Base-by-base conservation (phyloP, 805 yeast species). In the Ogataea thermomethanolica region DNA sequence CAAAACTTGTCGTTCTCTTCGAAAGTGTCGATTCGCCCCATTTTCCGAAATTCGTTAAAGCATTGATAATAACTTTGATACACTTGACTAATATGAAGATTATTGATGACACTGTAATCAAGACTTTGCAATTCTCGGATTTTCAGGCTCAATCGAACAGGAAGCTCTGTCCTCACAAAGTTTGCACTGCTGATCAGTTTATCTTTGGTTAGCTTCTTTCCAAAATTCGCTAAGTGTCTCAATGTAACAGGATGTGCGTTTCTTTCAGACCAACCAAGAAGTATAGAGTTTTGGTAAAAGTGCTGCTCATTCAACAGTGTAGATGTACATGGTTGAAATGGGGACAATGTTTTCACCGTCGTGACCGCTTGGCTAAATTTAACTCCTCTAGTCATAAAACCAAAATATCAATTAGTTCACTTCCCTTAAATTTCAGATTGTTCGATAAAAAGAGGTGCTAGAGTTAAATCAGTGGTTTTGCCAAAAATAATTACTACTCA, bases 181-280 rank as follows among this genome's bases (percentile, higher is more conserved):
- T 84, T 87, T 13, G 96, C 98, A 46, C 93, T 81, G 29, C 81
- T 70, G 8, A 91, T 66, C 35, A 91, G 71, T 64, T 90, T 89
- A 26, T 81, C 86, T 49, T 77, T 78, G 10, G 88, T 84, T 37
- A 91, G 62, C 25, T 74, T 75, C 51, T 82, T 81, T 33, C 96
- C 97, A 58, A 84, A 91, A 29, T 88, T 88, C 1, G 96, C 96
- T 50, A 91, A 64, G 54, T 91, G 97, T 37, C 87, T 70, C n/a
- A 93, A 61, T 1, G 96, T 82, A 15, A 91, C 95, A 0, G 98
- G 96, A 58, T 87, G 88, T 0, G 96, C 90, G n/a, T 57, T 57
- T 48, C 79, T 75, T 35, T 74, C 68, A 29, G 79, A 69, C 76
- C 84, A 86, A 26, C 71, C 70, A 54, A 77, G 62, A 43, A 88